Evolutionary conservation across 768 basidiomycete genomes (phyloP).

Genomic region (Russula dissimulans): DNA sequence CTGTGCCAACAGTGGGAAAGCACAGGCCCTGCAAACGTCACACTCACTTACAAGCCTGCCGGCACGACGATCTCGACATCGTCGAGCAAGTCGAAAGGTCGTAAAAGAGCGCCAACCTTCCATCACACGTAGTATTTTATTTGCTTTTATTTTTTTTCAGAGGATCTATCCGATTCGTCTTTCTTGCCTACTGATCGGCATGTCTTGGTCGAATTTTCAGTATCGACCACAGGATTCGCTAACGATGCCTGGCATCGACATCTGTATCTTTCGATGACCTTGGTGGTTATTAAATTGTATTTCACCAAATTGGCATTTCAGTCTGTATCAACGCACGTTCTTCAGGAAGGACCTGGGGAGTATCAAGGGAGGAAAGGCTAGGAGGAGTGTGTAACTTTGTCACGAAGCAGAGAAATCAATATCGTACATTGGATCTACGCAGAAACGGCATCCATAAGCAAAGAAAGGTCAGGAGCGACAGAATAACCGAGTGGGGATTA

Average conservation of each 20-base stretch:
- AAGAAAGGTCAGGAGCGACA: background rate
- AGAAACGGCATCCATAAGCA: background rate
- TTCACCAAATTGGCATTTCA: background rate
- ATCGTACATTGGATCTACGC: background rate
- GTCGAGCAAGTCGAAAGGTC: slow-evolving; percentile 9
- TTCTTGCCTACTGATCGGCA: background rate
- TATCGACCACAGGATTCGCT: background rate
- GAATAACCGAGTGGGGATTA: background rate
- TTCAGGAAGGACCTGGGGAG: background rate
- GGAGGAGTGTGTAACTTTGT: background rate
- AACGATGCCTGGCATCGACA: background rate
- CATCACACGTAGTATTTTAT: slow-evolving; percentile 3
- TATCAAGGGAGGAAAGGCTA: background rate
- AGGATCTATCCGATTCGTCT: background rate
- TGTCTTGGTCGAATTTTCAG: background rate
- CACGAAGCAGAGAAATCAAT: background rate
- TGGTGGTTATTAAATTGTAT: background rate
- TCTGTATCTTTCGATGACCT: background rate
- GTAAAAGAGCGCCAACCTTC: slow-evolving; percentile 11
- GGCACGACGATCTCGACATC: slow-evolving; percentile 11
- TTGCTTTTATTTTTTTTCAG: background rate
- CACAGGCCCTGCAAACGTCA: slow-evolving; percentile 52
- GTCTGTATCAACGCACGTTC: background rate
- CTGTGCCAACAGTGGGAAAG: slow-evolving; percentile 51
- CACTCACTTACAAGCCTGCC: slow-evolving; percentile 36